Evolutionary conservation across 2,329 filamentous ascomycete species (phyloP).

Genomic region (Hypoxylon sp.): DNA sequence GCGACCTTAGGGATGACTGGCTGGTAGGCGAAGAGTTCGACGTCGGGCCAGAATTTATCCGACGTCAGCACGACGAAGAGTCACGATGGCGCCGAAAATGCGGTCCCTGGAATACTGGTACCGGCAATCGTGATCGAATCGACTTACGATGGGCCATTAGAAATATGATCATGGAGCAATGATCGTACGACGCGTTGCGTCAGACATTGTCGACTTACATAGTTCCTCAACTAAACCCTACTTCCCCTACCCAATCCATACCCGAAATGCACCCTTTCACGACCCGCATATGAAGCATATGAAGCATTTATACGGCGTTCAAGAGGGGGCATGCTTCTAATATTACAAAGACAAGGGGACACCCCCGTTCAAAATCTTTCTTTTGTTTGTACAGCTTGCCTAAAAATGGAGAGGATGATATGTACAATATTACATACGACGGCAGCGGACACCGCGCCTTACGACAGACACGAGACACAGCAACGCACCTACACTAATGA

Average conservation of each 20-base stretch:
- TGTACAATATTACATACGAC: slow-evolving; percentile 38
- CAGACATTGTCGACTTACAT: background rate
- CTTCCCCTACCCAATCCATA: background rate
- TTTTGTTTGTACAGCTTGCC: slow-evolving; percentile 32
- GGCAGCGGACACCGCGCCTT: slow-evolving; percentile 21
- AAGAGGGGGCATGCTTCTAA: slow-evolving; percentile 23
- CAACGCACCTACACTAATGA: slow-evolving; percentile 31
- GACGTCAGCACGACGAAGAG: slow-evolving; percentile 90
- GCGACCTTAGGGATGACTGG: slow-evolving; percentile 80
- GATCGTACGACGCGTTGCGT: slow-evolving; percentile 6
- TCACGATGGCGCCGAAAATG: slow-evolving; percentile 90
- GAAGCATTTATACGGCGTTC: slow-evolving; percentile 23
- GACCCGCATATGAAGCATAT: slow-evolving; percentile 21
- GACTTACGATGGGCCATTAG: slow-evolving; percentile 84
- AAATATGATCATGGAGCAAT: slow-evolving; percentile 63
- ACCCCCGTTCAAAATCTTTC: slow-evolving; percentile 22
- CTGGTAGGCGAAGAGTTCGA: slow-evolving; percentile 97
- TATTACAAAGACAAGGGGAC: slow-evolving; percentile 5
- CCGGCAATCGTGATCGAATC: slow-evolving; percentile 65
- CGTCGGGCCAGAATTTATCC: slow-evolving; percentile 93
- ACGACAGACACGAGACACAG: slow-evolving; percentile 28
- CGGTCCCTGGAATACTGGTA: slow-evolving; percentile 76
- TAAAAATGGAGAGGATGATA: slow-evolving; percentile 13
- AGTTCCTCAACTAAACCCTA: background rate
- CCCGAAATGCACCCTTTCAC: slow-evolving; percentile 12